Percentiles rank a stretch among this genome's conserved stretches.
phyloP scores from a whole-genome alignment of 179 eudicot species.

The Pouteria campechiana region DNA sequence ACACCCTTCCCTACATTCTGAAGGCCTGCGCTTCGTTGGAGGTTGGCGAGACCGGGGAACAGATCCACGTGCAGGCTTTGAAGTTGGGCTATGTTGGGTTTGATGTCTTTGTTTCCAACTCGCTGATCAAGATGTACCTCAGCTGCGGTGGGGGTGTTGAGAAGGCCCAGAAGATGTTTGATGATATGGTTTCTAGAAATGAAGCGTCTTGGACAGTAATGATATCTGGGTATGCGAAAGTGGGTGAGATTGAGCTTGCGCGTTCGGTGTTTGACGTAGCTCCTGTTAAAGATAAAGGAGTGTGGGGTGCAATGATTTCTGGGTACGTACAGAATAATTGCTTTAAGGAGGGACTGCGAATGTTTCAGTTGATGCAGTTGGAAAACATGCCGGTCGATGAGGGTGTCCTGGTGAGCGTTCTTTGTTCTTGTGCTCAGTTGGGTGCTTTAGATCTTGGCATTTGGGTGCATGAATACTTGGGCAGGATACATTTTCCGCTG shows the following conservation, averaged over 20 bases:
- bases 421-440: conserved; percentile 24
- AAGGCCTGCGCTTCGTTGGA: conserved; percentile 14
- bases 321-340: conserved; percentile 27
- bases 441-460: conserved; percentile 21
- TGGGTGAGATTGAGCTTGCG: conserved; percentile 13
- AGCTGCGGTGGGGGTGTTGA: conserved; percentile 9
- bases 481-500: background rate
- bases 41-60: conserved; percentile 7
- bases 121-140: conserved; percentile 19
- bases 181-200: conserved; percentile 4
- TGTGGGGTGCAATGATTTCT: conserved; percentile 27
- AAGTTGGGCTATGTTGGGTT: conserved; percentile 13
- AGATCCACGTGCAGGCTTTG: conserved; percentile 18
- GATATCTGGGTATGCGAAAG: conserved; percentile 22
- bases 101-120: conserved; percentile 18
- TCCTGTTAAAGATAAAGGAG: conserved; percentile 20
- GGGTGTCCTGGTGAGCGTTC: conserved; percentile 9
- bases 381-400: conserved; percentile 14
- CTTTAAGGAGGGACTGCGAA: conserved; percentile 21
- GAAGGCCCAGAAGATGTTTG: conserved; percentile 10
- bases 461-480: conserved; percentile 19
- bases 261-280: conserved; percentile 24
- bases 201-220: conserved; percentile 24
- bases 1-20: conserved; percentile 26
- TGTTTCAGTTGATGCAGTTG: conserved; percentile 20